Conservation (phyloP, 345 rosid genomes). For the Gossypium turneri region DNA sequence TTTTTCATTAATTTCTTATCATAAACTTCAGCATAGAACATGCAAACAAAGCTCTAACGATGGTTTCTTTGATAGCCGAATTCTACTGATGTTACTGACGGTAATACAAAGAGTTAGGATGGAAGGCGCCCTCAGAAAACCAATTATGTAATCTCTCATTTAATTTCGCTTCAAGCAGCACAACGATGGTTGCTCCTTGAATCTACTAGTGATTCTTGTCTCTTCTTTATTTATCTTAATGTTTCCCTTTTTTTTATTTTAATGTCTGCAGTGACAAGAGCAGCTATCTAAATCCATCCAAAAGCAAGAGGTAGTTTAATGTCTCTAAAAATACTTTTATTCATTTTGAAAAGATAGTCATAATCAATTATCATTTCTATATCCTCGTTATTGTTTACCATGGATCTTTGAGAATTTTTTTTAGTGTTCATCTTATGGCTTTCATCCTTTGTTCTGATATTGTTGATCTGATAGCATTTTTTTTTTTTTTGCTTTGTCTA, state of each 20-base stretch:
- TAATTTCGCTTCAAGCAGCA: not conserved
- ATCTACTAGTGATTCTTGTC: not conserved
- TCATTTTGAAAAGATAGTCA: not conserved
- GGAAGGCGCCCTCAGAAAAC: constrained; percentile 42
- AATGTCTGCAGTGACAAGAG: constrained; percentile 44
- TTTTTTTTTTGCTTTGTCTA: not conserved
- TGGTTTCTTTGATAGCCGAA: constrained; percentile 32
- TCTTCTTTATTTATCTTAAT: constrained; percentile 13
- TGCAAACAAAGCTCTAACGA: not conserved
- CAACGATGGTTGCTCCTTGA: not conserved
- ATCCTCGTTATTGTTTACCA: too few species aligned
- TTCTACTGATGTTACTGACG: constrained; percentile 29
- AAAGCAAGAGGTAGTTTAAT: constrained; percentile 51
- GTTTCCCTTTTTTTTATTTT: constrained; percentile 8
- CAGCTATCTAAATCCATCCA: constrained; percentile 53
- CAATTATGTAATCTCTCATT: constrained; percentile 40
- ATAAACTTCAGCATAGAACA: not conserved
- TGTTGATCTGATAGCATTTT: not conserved
- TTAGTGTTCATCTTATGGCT: too few species aligned
- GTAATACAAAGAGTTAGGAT: constrained; percentile 34
- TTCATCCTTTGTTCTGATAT: not conserved
- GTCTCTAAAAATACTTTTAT: too few species aligned
- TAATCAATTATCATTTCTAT: not conserved
- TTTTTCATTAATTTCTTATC: not conserved
- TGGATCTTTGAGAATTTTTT: too few species aligned